Conservation (phyloP, 306 rosid genomes). For the Glycine soja region DNA sequence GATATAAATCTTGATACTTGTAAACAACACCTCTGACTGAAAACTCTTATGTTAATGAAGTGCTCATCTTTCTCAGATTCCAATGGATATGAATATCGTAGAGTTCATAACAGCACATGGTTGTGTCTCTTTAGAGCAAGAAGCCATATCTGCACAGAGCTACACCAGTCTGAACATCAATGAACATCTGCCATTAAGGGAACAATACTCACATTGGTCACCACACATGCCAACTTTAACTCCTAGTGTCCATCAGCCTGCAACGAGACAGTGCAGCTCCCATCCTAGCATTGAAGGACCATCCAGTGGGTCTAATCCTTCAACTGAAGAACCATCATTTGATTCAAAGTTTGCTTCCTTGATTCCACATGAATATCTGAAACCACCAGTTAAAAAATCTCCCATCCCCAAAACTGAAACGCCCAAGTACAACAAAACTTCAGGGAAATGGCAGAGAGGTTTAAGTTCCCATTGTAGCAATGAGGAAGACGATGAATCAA, state of each 20-base stretch:
- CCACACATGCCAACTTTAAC: slow-evolving; percentile 39
- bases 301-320: slow-evolving; percentile 65
- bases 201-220: slow-evolving; percentile 30
- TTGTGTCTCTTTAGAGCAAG: slow-evolving; percentile 56
- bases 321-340: slow-evolving; percentile 51
- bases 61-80: slow-evolving; percentile 59
- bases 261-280: slow-evolving; percentile 51
- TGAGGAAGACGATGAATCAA: slow-evolving; percentile 47
- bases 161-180: slow-evolving; percentile 41
- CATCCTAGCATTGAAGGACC: slow-evolving; percentile 66
- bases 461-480: slow-evolving; percentile 44
- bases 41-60: slow-evolving; percentile 15
- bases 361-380: slow-evolving; percentile 41
- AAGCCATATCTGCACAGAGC: slow-evolving; percentile 44
- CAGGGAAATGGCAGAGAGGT: slow-evolving; percentile 44
- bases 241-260: slow-evolving; percentile 45
- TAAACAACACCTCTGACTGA: background rate
- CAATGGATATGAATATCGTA: slow-evolving; percentile 58
- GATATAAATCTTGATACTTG: slow-evolving; percentile 9
- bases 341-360: slow-evolving; percentile 46
- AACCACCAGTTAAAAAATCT: slow-evolving; percentile 42
- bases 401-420: slow-evolving; percentile 42
- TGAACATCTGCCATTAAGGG: slow-evolving; percentile 45
- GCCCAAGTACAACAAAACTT: slow-evolving; percentile 34
- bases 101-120: slow-evolving; percentile 61